Conservation (phyloP, 2,329 filamentous ascomycete species). For the Dryadomyces quercivorus region DNA sequence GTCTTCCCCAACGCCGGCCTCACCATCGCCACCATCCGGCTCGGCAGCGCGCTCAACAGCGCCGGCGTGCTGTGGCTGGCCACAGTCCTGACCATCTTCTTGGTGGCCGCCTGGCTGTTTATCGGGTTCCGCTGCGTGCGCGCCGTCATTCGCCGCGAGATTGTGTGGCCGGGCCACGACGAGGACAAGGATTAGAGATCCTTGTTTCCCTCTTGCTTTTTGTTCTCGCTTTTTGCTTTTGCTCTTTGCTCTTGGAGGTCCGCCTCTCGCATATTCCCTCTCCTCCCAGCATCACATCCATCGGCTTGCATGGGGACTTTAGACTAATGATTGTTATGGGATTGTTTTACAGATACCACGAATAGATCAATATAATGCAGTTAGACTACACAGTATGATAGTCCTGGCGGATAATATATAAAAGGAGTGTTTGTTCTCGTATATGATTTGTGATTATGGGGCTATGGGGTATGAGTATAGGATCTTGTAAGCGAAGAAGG, state of each 20-base stretch:
- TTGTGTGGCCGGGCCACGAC: conserved; percentile 41
- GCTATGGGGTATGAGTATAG: no score
- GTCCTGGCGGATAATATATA: no score
- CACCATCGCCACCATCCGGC: conserved; percentile 43
- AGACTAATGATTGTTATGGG: background rate
- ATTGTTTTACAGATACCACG: background rate
- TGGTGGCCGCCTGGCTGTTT: conserved; percentile 43
- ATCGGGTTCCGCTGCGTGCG: conserved; percentile 34
- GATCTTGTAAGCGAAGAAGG: no score
- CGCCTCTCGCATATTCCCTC: background rate
- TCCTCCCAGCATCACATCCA: background rate
- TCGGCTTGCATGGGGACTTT: no score
- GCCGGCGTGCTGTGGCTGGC: conserved; percentile 38
- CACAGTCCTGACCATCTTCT: conserved; percentile 40
- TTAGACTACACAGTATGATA: no score
- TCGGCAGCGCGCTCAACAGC: conserved; percentile 41
- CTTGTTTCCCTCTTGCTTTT: background rate
- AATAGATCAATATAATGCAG: background rate
- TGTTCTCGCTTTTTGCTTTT: background rate
- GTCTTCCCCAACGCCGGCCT: conserved; percentile 56
- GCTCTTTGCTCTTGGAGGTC: background rate
- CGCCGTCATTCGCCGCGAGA: conserved; percentile 36
- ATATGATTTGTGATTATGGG: no score
- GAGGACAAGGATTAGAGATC: conserved; percentile 1
- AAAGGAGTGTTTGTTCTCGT: no score